Percentiles rank a stretch among this genome's conserved stretches.
phyloP scores from a whole-genome alignment of 768 basidiomycete genomes.

The Rubroboletus pulcherrimus region DNA sequence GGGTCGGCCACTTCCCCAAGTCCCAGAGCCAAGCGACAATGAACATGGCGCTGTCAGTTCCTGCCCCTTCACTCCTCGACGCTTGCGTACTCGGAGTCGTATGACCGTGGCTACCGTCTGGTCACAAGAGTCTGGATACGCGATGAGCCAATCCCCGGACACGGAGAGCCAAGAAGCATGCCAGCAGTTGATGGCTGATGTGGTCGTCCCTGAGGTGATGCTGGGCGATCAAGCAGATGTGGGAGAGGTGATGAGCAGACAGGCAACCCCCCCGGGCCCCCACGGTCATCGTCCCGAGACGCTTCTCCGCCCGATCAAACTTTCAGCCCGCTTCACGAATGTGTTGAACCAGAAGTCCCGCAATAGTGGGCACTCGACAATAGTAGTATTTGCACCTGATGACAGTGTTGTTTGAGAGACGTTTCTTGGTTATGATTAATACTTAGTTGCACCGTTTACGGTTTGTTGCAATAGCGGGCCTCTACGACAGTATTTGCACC shows the following conservation, averaged over 20 bases:
- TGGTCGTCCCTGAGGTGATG: not conserved
- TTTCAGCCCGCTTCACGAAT: conserved; percentile 2
- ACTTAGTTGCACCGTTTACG: not conserved
- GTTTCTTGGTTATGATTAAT: not conserved
- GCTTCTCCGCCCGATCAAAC: conserved; percentile 2
- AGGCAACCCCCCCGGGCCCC: not conserved
- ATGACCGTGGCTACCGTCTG: conserved; percentile 19
- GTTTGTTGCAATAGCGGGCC: not conserved
- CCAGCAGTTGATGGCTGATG: not conserved
- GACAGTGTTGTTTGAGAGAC: conserved; percentile 5
- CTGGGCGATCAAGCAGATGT: not conserved
- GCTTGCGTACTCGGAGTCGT: not conserved
- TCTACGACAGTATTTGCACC: not conserved
- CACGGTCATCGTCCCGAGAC: not conserved
- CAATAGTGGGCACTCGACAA: not conserved
- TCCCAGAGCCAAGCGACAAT: not conserved
- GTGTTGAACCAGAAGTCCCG: not conserved
- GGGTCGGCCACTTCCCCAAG: conserved; percentile 10
- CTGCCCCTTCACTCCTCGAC: not conserved
- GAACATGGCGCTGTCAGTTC: conserved; percentile 1
- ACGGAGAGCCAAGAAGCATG: conserved; percentile 1
- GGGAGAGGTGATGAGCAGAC: not conserved
- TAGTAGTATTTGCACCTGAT: not conserved
- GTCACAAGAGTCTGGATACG: conserved; percentile 41
- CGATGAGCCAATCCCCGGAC: conserved; percentile 28